Percentiles rank a stretch among this genome's conserved stretches.
These are phyloP conservation scores for Vitellaria paradoxa DNA, from an alignment of 179 eudicot genomes.

Conservation along the genomic window DNA sequence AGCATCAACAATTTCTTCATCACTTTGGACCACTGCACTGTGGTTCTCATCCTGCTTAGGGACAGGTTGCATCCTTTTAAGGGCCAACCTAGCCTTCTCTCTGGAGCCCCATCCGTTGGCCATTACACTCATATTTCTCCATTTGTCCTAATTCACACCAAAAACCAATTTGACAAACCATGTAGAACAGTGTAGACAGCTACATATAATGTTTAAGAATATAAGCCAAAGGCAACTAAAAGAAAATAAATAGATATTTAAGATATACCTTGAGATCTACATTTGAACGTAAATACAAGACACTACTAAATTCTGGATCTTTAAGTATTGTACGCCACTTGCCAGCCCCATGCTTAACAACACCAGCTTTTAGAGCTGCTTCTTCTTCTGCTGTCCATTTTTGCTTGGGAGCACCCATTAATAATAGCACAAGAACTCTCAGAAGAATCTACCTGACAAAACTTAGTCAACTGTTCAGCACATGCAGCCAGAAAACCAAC, in stretches of 20 bases:
- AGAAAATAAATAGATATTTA: not conserved
- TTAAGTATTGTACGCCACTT: constrained; percentile 91
- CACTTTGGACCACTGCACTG: constrained; percentile 49
- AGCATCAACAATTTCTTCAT: constrained; percentile 64
- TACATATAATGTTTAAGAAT: not conserved
- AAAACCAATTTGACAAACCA: not conserved
- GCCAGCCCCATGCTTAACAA: constrained; percentile 78
- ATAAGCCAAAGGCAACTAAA: not conserved
- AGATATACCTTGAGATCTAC: constrained; percentile 67
- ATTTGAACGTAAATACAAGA: constrained; percentile 71
- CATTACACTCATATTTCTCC: constrained; percentile 99
- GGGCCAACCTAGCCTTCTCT: constrained; percentile 72
- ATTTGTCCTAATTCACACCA: constrained; percentile 65
- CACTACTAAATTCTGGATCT: constrained; percentile 75
- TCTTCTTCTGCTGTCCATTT: constrained; percentile 95
- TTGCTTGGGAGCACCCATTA: constrained; percentile 94
- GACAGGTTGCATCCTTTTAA: constrained; percentile 56
- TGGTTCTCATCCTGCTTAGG: constrained; percentile 63
- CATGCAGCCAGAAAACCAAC: no score
- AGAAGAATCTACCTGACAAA: not conserved
- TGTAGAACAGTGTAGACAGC: not conserved
- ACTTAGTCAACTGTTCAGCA: not conserved
- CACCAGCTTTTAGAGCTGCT: constrained; percentile 90
- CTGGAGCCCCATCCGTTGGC: constrained; percentile 77
- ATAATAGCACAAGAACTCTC: not conserved